Evolutionary conservation across 2,329 filamentous ascomycete genomes (phyloP).

Genomic region (Phyllosticta ampelicida): DNA sequence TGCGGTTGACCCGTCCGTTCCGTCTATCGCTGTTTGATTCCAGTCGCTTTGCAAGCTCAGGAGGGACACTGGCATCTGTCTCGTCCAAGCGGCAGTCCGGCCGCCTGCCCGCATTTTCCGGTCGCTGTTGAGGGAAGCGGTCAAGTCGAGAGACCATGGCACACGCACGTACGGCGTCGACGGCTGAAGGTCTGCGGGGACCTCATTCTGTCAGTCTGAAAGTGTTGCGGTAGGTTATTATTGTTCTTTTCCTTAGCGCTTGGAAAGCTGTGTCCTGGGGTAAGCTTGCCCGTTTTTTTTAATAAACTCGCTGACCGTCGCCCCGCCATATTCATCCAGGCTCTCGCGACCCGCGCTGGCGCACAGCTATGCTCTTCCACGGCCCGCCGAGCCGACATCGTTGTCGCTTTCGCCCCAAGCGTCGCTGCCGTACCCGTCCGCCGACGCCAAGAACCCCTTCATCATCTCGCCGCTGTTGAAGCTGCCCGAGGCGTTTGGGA

Average conservation of each 20-base stretch:
- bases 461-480: constrained; percentile 57
- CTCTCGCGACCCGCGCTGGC: constrained; percentile 74
- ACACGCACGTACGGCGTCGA: constrained; percentile 28
- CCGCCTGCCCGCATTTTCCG: neutral
- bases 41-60: neutral
- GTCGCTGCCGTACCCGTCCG: constrained; percentile 60
- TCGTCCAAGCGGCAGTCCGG: neutral
- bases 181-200: constrained; percentile 28
- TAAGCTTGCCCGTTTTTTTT: neutral
- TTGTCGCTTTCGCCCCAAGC: constrained; percentile 48
- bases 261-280: neutral
- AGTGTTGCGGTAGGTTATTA: constrained; percentile 65
- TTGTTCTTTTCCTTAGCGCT: no score
- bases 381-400: constrained; percentile 36
- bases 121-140: neutral
- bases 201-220: constrained; percentile 81
- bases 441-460: constrained; percentile 39
- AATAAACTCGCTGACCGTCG: neutral
- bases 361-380: constrained; percentile 53
- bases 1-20: neutral
- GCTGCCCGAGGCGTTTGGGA: constrained; percentile 82
- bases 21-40: neutral
- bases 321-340: constrained; percentile 33
- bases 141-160: constrained; percentile 20
- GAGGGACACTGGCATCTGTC: neutral